Base-by-base conservation (phyloP, 331 rosid species). In the Arachis monticola region DNA sequence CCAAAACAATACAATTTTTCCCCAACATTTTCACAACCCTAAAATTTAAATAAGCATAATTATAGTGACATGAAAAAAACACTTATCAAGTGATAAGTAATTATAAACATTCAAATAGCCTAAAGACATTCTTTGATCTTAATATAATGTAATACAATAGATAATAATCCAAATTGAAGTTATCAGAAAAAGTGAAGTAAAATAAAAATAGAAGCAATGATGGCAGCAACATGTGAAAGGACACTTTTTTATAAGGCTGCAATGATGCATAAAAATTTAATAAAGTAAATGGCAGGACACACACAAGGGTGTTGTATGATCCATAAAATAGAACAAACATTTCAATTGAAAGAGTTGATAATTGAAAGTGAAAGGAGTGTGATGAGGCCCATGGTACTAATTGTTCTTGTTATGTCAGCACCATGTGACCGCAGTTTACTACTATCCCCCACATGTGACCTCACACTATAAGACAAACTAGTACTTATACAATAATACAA, bases 361-460 rank as follows among this genome's bases (percentile, higher is more conserved):
- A 9, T 3, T 69, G 82, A 79, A 4, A 46, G 44, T 6, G 81
- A 77, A 61, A 77, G 73, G 67, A 72, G 74, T 35, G 69, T 5
- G 69, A 47, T 52, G 31, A 27, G 12, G 8, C 47, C 40, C 4
- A 2, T 35, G 30, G 70, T 44, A 44, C 48, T 44, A 44, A 22
- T 17, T 35, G 48, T 17, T 72, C 47, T 56, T 45, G 59, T 5
- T 45, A 56, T 72, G 73, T 64, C 55, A 41, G 78, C 63, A 5
- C 64, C 81, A 77, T 62, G 81, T 77, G 81, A 69, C 58, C 0
- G 6, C 71, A 69, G 71, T 64, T 69, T 42, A 66, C 59, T 22
- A 58, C 27, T 10, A 6, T 66, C 6, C 17, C 50, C 27, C 27
- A 67, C 72, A 30, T 77, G 76, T 17, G 56, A 27, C 81, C 65